Evolutionary conservation across 2,329 filamentous ascomycete genomes (phyloP).

Genomic region (Cryphonectria radicalis): DNA sequence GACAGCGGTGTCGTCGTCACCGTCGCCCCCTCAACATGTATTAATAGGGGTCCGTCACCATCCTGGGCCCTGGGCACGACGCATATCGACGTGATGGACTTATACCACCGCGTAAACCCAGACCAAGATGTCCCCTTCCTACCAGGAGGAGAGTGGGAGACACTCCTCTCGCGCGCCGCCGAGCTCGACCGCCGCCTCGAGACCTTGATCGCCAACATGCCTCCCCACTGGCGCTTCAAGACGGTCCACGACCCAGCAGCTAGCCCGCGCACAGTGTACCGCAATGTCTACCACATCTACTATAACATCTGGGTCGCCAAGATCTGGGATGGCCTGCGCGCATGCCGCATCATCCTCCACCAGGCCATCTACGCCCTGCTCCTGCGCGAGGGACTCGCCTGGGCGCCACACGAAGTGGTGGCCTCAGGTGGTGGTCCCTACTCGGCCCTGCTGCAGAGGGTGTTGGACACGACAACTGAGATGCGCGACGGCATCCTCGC

Average conservation of each 20-base stretch:
- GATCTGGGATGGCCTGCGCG: slow-evolving; percentile 21
- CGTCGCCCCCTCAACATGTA: neutral
- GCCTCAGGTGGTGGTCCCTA: slow-evolving; percentile 7
- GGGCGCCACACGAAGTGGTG: slow-evolving; percentile 19
- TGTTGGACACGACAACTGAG: slow-evolving; percentile 1
- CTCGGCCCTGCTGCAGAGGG: slow-evolving; percentile 6
- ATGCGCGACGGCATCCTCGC: slow-evolving; percentile 20
- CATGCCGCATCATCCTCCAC: slow-evolving; percentile 23
- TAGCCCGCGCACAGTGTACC: slow-evolving; percentile 13
- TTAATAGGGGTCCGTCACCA: neutral
- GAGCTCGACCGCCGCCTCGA: slow-evolving; percentile 20
- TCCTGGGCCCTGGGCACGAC: slow-evolving; percentile 20
- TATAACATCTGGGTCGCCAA: slow-evolving; percentile 20
- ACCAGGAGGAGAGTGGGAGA: slow-evolving; percentile 12
- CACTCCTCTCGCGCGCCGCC: slow-evolving; percentile 15
- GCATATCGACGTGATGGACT: slow-evolving; percentile 26
- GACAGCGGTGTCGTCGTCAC: too few relatives aligned
- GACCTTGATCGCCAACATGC: slow-evolving; percentile 1
- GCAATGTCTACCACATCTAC: slow-evolving; percentile 23
- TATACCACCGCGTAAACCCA: slow-evolving; percentile 16
- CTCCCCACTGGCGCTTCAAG: slow-evolving; percentile 14
- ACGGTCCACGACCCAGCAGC: slow-evolving; percentile 10
- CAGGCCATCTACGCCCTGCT: slow-evolving; percentile 20
- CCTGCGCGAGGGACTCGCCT: slow-evolving; percentile 16
- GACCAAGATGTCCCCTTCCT: slow-evolving; percentile 13